Evolutionary conservation across 495 filamentous ascomycete species (phyloP).

Genomic region (Podospora fimiseda): DNA sequence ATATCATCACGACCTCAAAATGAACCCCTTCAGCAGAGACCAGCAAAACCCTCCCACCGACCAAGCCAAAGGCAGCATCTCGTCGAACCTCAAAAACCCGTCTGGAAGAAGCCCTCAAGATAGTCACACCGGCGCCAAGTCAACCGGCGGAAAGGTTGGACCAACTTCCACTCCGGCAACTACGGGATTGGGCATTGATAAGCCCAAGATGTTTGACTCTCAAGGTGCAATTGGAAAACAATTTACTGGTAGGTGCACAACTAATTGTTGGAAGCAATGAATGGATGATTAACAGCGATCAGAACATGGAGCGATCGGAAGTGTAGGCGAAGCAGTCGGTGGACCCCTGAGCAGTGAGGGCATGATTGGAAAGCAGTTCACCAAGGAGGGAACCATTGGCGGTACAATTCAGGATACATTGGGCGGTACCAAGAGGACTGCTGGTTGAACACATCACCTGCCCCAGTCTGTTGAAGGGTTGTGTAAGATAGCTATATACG

Average conservation of each 20-base stretch:
- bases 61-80: slow-evolving; percentile 1
- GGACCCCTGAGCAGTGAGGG: slow-evolving; percentile 47
- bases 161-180: slow-evolving; percentile 18
- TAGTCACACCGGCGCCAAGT: slow-evolving; percentile 15
- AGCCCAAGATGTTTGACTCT: slow-evolving; percentile 29
- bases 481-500: no score
- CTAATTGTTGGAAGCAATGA: no score
- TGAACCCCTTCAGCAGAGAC: neutral
- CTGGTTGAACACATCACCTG: no score
- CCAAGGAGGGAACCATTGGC: slow-evolving; percentile 39
- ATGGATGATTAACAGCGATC: slow-evolving; percentile 1
- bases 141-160: slow-evolving; percentile 19
- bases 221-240: slow-evolving; percentile 34
- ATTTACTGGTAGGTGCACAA: slow-evolving; percentile 27
- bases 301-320: slow-evolving; percentile 46
- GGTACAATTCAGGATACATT: slow-evolving; percentile 36
- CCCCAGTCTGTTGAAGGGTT: no score
- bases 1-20: neutral
- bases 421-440: slow-evolving; percentile 20
- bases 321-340: slow-evolving; percentile 46
- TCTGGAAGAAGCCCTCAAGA: slow-evolving; percentile 6
- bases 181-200: slow-evolving; percentile 11
- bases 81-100: neutral
- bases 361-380: slow-evolving; percentile 45
- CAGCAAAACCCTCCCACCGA: neutral